Evolutionary conservation across 768 basidiomycete species (phyloP), one percentile per base, ranked within the genome.

Genomic region (Nidularia sp.): DNA sequence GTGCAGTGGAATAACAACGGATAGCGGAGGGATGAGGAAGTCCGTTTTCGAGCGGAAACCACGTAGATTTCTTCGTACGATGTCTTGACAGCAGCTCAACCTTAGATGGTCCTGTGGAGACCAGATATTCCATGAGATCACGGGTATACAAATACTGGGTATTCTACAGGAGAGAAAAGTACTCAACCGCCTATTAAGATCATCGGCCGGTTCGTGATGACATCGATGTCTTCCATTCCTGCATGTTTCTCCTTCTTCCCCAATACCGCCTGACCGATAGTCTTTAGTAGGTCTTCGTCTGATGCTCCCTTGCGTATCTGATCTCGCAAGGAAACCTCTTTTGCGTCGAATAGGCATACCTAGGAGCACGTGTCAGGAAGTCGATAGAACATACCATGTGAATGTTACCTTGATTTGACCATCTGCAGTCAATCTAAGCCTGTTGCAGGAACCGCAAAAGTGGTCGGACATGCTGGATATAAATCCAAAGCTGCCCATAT

Each of bases 391-490:
- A 46, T 18, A 25, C 51, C 22, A 33, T 8, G 45, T 4, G 44
- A 47, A 46, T 33, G 63, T 54, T 55, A 81, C 90, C 78, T 95
- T 95, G 58, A 95, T 89, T 62, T 93, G 83, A 5, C 93, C 92
- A 59, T 95, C 92, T 9, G 91, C 88, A n/a, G 90, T 93, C 45
- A 95, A 74, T 41, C 93, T 77, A 47, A 94, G 72, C 52, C 92
- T 79, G 60, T 91, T 93, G 70, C 92, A 95, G 1, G 85, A 84
- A 1, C 81, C 78, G 67, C 92, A 94, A 60, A 95, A 93, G 67
- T 93, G 92, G 66, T 95, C 91, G 13, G 90, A 93, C 92, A 93
- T 93, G 72, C 88, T 91, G 62, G 84, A 90, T 62, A 95, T 95
- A 68, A 94, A 92, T n/a, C 86, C 92, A 65, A 86, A 79, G 62